These are phyloP conservation scores for Thymus quinquecostatus DNA, from an alignment of 257 asterid species.

Conservation along the genomic window DNA sequence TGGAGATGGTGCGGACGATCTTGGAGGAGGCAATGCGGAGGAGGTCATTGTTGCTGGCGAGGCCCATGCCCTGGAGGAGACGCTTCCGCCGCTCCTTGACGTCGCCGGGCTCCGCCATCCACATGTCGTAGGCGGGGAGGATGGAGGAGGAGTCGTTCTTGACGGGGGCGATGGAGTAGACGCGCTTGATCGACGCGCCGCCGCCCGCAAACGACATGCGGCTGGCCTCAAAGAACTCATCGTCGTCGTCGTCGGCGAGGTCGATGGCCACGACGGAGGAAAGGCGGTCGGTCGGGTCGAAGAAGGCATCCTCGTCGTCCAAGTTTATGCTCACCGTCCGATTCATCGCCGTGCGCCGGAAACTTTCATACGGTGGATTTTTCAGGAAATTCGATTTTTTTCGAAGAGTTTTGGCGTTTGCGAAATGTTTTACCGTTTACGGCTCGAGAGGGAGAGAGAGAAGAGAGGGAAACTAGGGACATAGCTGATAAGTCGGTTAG, in stretches of 20 bases:
- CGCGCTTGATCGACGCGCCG: constrained; percentile 37
- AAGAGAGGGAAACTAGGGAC: constrained; percentile 62
- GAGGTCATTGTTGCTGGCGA: constrained; percentile 60
- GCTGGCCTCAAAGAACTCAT: constrained; percentile 61
- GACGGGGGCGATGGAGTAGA: constrained; percentile 27
- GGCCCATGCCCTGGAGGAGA: constrained; percentile 74
- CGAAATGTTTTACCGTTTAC: background rate
- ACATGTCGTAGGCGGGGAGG: constrained; percentile 58
- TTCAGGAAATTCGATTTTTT: background rate
- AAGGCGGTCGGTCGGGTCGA: constrained; percentile 54
- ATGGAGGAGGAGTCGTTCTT: constrained; percentile 22
- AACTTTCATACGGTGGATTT: background rate
- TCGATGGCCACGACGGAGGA: constrained; percentile 59
- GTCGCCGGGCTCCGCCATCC: constrained; percentile 83
- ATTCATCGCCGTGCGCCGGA: constrained; percentile 38
- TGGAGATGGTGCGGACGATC: constrained; percentile 39
- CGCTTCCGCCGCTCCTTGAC: constrained; percentile 69
- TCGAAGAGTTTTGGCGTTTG: background rate
- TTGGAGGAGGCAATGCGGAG: constrained; percentile 48
- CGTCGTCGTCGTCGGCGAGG: constrained; percentile 49
- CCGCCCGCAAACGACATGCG: constrained; percentile 55
- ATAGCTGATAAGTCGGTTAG: background rate
- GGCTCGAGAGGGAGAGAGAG: constrained; percentile 28
- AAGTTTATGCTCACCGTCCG: constrained; percentile 67
- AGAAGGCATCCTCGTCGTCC: constrained; percentile 74